phyloP scores from a whole-genome alignment of 768 basidiomycete genomes.

The Hygrocybe punicea region DNA sequence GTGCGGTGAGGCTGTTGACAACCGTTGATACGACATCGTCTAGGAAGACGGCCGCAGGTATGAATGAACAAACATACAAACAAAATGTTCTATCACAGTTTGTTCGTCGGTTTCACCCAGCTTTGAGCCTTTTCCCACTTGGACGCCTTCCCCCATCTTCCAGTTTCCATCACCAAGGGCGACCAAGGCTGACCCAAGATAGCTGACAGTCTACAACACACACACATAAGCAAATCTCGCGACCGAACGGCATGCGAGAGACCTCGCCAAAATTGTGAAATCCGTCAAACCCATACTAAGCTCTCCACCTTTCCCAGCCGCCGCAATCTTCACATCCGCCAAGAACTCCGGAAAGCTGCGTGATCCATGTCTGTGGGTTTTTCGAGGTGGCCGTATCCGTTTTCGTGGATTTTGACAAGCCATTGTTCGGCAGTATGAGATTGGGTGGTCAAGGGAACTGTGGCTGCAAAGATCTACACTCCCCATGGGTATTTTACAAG shows the following conservation, averaged over 20 bases:
- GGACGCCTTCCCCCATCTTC: conserved; percentile 85
- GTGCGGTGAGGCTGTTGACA: conserved; percentile 54
- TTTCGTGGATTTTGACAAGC: too few relatives aligned
- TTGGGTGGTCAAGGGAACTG: too few relatives aligned
- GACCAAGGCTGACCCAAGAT: conserved; percentile 58
- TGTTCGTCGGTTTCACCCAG: conserved; percentile 53
- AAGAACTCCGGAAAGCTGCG: conserved; percentile 83
- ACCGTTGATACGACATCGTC: conserved; percentile 72
- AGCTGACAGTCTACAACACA: conserved; percentile 54
- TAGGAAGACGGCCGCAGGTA: conserved; percentile 33
- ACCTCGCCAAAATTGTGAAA: conserved; percentile 51
- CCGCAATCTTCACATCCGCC: conserved; percentile 70
- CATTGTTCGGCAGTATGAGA: too few relatives aligned
- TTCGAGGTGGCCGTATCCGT: too few relatives aligned
- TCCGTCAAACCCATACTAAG: conserved; percentile 62
- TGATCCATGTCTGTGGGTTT: conserved; percentile 22
- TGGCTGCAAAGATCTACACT: too few relatives aligned
- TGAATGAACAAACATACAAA: conserved; percentile 47
- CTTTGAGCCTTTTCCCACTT: conserved; percentile 51
- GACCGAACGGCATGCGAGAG: not conserved
- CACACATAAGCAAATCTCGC: not conserved
- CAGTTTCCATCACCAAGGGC: conserved; percentile 84
- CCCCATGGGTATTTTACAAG: too few relatives aligned
- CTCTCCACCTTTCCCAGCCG: conserved; percentile 53
- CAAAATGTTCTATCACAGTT: conserved; percentile 68